These are phyloP conservation scores for Penicillium coprophilum DNA, from an alignment of 495 filamentous ascomycete genomes.

Conservation along the genomic window DNA sequence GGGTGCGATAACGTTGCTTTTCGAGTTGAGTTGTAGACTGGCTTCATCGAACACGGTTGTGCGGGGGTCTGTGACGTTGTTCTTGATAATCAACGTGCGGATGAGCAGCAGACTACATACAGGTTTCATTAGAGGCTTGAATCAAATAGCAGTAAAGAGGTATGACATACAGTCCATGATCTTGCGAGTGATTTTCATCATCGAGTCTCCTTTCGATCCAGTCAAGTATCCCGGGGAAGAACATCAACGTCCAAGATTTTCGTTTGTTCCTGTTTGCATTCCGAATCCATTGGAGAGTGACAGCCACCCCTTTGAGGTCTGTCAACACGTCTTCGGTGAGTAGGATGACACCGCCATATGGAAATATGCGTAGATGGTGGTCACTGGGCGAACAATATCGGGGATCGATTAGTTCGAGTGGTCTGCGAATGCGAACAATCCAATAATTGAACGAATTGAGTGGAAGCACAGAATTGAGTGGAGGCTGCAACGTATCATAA, in stretches of 20 bases:
- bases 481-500: conserved; percentile 30
- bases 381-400: conserved; percentile 15
- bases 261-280: conserved; percentile 22
- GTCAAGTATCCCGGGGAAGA: conserved; percentile 41
- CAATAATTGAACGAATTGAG: conserved; percentile 34
- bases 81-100: conserved; percentile 24
- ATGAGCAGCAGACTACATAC: not conserved
- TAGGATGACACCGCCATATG: conserved; percentile 55
- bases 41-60: conserved; percentile 11
- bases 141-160: not conserved
- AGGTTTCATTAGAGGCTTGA: not conserved
- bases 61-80: conserved; percentile 16
- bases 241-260: conserved; percentile 41
- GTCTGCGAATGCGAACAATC: conserved; percentile 33
- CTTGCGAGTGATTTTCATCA: conserved; percentile 1
- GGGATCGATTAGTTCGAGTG: conserved; percentile 20
- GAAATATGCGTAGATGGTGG: conserved; percentile 54
- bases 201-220: conserved; percentile 33
- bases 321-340: conserved; percentile 63
- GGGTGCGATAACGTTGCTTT: conserved; percentile 24
- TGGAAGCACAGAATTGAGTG: conserved; percentile 23
- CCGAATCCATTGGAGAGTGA: conserved; percentile 60
- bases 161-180: conserved; percentile 5
- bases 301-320: conserved; percentile 48
- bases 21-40: conserved; percentile 20